Evolutionary conservation across 345 rosid genomes (phyloP).

Genomic region (Eucalyptus tenuipes): DNA sequence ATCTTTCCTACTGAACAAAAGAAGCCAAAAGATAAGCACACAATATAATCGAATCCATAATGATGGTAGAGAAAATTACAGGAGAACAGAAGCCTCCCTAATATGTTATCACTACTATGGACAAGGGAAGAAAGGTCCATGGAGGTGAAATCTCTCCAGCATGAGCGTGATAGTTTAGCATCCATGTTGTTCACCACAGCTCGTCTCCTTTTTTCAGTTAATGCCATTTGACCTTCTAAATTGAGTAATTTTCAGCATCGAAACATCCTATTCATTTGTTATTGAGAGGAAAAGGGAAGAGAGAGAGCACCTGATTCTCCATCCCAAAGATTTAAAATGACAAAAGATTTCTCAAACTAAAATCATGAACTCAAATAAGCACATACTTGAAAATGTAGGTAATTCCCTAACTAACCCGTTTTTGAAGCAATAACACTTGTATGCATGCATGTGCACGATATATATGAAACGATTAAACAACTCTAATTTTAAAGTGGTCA

Average conservation of each 20-base stretch:
- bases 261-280: neutral
- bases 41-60: neutral
- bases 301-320: neutral
- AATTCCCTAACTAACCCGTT: neutral
- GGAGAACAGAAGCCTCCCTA: neutral
- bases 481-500: neutral
- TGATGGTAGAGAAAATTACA: neutral
- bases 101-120: neutral
- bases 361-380: neutral
- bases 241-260: neutral
- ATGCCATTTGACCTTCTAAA: neutral
- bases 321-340: neutral
- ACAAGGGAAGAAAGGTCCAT: neutral
- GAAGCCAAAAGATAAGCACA: neutral
- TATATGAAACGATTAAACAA: neutral
- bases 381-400: neutral
- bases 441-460: neutral
- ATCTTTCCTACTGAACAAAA: constrained; percentile 31
- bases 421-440: neutral
- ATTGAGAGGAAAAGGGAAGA: neutral
- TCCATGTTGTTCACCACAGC: neutral
- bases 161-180: neutral
- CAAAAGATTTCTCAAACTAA: neutral
- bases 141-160: neutral
- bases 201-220: neutral